Evolutionary conservation across 331 rosid species (phyloP), one percentile per base, ranked within the genome.

Genomic region (Malus hybrid): DNA sequence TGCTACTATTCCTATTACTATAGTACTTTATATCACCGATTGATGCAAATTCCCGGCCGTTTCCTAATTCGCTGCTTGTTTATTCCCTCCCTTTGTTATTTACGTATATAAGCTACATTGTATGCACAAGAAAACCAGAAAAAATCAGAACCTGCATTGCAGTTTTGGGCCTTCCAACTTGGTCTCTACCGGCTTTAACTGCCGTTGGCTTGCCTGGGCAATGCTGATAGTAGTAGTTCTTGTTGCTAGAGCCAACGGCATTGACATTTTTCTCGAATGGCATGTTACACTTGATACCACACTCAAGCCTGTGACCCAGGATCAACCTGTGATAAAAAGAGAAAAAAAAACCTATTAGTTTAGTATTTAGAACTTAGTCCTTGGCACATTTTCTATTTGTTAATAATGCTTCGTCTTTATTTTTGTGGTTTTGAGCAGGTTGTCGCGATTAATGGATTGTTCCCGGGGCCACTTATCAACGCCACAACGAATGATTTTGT

Each of bases 391-490:
- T 56, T 67, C n/a, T 14, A 63, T 44, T 75, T 78, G 48, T 44
- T 34, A 70, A 60, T 32, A 39, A 39, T 39, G 26, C 56, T 42
- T 26, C 14, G 64, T 56, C 14, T 71, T 42, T 9, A 68, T 55
- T 39, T 57, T 1, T 7, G 10, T 50, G 56, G 6, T 2, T 18
- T 29, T 77, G 6, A 67, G 20, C 84, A 91, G 96, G 96, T 93
- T 56, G 84, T 93, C 74, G 74, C 94, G 30, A 91, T 93, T 74
- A 89, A 89, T 83, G 93, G 91, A 71, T 55, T 80, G 87, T 91
- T 93, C 79, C 98, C 93, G 7, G 94, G 97, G 70, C 98, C 96
- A 29, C 88, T 89, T 63, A 87, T 93, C 78, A 93, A 93, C 36
- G 76, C 93, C 74, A 91, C 93, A 34, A 89, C 98, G 11, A 86